These are phyloP conservation scores for Saccharum hybrid DNA, from an alignment of 202 grass and related monocot genomes.

Conservation along the genomic window DNA sequence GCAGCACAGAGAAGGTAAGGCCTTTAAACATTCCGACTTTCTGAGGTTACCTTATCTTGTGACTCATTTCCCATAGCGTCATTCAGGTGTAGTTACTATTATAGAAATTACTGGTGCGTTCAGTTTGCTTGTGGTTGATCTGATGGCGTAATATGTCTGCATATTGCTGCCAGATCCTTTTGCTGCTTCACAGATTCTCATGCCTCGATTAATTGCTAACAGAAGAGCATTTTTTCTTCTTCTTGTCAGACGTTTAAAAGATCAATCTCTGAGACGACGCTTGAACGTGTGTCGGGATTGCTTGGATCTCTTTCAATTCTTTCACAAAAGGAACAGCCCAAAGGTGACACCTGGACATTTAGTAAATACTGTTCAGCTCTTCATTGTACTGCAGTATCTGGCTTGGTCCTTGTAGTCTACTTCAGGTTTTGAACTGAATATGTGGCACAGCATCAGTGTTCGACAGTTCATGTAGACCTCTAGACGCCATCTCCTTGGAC, in stretches of 20 bases:
- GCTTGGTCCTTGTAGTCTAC: constrained; percentile 4
- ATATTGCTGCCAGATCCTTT: not conserved
- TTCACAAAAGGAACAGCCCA: constrained; percentile 80
- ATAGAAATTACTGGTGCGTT: not conserved
- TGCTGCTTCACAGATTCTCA: not conserved
- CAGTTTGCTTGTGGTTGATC: not conserved
- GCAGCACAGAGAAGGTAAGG: constrained; percentile 57
- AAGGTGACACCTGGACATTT: constrained; percentile 54
- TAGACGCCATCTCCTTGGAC: not conserved
- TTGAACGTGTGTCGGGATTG: constrained; percentile 75
- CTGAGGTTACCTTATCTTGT: constrained; percentile 5
- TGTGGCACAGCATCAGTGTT: not conserved
- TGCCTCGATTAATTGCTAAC: constrained; percentile 28
- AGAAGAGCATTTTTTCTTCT: constrained; percentile 35
- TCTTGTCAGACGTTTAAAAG: constrained; percentile 67
- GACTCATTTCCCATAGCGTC: no score
- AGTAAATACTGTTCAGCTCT: constrained; percentile 25
- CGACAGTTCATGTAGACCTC: not conserved
- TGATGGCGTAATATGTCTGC: not conserved
- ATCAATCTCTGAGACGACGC: constrained; percentile 88
- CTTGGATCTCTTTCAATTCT: constrained; percentile 79
- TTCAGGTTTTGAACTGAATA: not conserved
- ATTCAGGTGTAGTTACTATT: not conserved
- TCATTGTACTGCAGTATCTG: constrained; percentile 16
- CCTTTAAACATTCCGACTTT: not conserved